Base-by-base conservation (phyloP, 2,329 filamentous ascomycete species). In the Lojkania enalia region DNA sequence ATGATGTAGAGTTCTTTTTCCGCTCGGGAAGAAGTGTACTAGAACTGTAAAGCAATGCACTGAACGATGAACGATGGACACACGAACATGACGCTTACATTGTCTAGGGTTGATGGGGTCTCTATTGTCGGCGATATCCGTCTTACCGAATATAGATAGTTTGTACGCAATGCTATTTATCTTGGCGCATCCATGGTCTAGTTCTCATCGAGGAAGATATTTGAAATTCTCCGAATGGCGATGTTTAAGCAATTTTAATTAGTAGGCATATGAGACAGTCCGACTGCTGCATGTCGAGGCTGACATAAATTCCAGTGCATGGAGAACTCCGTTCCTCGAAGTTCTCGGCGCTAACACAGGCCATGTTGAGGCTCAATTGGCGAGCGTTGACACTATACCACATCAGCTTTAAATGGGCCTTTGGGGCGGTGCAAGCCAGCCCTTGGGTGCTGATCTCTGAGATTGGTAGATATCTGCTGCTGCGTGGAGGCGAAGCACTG, bases 271-370 rank as follows among this genome's bases (percentile, higher is more conserved):
- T 36, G 33, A 36, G 15, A 36, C 16, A 15, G 6, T 9, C 19
- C 19, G 15, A 9, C 15, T 15, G 33, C 33, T 36, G 16, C 5
- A 20, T 20, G 16, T 20, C 16, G 33, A 36, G 33, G 33, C 15
- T 36, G 33, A 36, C 15, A 36, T 36, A 36, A 36, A 19, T 20
- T 21, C 19, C 9, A 9, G 21, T 36, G 33, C 33, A 21, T 15
- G 16, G 5, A 36, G 9, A 36, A 9, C 16, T 6, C 11, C 9
- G 7, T 33, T 33, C 30, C 30, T 33, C 9, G n/a, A n/a, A 9
- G 23, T n/a, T 7, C 7, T 33, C 14, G 14, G 30, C 30, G 16
- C n/a, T 33, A 16, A 15, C 30, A 33, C 30, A 15, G 30, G 9
- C 30, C 30, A 16, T 12, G 7, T 9, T 33, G 30, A 16, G 30